A percentile compares a stretch with the other conserved stretches of the same genome.
Evolutionary conservation across 345 rosid species (phyloP).

Genomic region (Moricandia moricandioides): DNA sequence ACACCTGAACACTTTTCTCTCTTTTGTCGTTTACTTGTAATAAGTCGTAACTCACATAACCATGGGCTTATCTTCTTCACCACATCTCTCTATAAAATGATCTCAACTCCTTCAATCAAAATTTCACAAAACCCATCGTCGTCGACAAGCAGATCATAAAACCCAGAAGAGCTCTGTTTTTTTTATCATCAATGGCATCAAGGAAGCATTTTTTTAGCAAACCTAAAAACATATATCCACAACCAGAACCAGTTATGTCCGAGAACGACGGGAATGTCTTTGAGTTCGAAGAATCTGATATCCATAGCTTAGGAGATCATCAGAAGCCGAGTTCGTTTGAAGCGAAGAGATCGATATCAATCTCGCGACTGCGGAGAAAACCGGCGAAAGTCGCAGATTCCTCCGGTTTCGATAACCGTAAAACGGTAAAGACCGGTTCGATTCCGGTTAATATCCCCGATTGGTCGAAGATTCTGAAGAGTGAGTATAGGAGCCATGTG

Average conservation of each 20-base stretch:
- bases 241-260: conserved; percentile 28
- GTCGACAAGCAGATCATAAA: conserved; percentile 13
- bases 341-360: conserved; percentile 39
- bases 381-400: conserved; percentile 34
- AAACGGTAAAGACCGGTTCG: conserved; percentile 39
- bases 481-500: conserved; percentile 38
- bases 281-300: conserved; percentile 64
- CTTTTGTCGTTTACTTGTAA: conserved; percentile 31
- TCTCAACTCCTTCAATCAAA: conserved; percentile 1
- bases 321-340: conserved; percentile 27
- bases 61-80: conserved; percentile 34
- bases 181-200: conserved; percentile 51
- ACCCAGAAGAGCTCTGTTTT: conserved; percentile 4
- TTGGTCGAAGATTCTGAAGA: conserved; percentile 73
- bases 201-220: conserved; percentile 43
- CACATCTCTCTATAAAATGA: conserved; percentile 27
- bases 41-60: conserved; percentile 31
- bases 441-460: conserved; percentile 78
- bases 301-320: conserved; percentile 37
- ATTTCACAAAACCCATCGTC: not conserved
- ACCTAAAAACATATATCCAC: conserved; percentile 44
- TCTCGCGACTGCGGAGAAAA: conserved; percentile 43
- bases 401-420: conserved; percentile 1
- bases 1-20: conserved; percentile 5
- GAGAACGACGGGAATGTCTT: conserved; percentile 31